A percentile compares a stretch with the other conserved stretches of the same genome.
Evolutionary conservation across 441 rosid genomes (phyloP).

Genomic region (Adansonia gregorii): DNA sequence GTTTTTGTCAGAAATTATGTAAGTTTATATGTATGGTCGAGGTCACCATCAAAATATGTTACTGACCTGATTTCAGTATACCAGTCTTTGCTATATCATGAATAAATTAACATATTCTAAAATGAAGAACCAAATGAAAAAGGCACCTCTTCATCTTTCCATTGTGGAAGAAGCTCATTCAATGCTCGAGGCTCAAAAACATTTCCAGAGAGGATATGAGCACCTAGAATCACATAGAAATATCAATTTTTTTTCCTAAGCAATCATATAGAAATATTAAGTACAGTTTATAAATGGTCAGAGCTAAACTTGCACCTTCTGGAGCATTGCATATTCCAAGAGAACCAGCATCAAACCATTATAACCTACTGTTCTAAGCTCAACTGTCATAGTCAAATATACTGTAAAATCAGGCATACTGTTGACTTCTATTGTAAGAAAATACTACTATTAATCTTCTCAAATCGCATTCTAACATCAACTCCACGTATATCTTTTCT

Average conservation of each 20-base stretch:
- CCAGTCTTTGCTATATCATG: background rate
- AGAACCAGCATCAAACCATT: too few relatives aligned
- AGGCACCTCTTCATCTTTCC: constrained; percentile 85
- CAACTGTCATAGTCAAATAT: background rate
- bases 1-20: background rate
- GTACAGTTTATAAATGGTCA: constrained; percentile 11
- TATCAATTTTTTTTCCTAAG: background rate
- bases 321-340: too few relatives aligned
- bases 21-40: background rate
- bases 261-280: constrained; percentile 17
- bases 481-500: too few relatives aligned
- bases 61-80: background rate
- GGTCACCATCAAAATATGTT: background rate
- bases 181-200: constrained; percentile 91
- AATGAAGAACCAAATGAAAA: constrained; percentile 19
- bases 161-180: constrained; percentile 87
- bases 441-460: too few relatives aligned
- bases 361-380: background rate
- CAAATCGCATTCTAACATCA: too few relatives aligned
- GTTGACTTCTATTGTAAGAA: too few relatives aligned
- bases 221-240: constrained; percentile 54
- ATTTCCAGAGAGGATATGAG: constrained; percentile 87
- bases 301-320: constrained; percentile 24
- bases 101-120: constrained; percentile 2
- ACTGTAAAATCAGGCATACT: too few relatives aligned